These are phyloP conservation scores for Magnaporthales sp. DNA, from an alignment of 2,329 filamentous ascomycete genomes.

Conservation along the genomic window DNA sequence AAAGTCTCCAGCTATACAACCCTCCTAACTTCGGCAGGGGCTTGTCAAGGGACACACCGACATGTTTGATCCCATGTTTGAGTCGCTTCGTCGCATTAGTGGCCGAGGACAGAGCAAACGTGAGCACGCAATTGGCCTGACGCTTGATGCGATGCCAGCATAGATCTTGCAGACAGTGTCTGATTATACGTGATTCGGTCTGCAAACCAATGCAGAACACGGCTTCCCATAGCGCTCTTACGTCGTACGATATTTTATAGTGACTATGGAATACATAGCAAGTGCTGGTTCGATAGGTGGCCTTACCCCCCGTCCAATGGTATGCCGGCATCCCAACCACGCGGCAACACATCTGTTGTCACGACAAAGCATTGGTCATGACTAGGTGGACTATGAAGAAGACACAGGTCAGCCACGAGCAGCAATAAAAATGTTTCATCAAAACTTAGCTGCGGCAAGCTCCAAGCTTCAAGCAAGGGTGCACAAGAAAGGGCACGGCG, in stretches of 20 bases:
- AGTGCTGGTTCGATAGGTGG: background rate
- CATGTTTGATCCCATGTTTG: background rate
- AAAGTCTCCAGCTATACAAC: background rate
- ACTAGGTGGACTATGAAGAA: background rate
- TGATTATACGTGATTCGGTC: background rate
- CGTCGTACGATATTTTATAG: background rate
- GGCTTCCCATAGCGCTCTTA: background rate
- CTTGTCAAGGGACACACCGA: background rate
- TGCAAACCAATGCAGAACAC: background rate
- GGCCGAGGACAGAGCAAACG: background rate
- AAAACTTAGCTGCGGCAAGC: background rate
- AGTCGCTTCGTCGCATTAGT: background rate
- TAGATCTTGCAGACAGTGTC: background rate
- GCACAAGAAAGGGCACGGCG: background rate
- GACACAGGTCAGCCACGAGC: background rate
- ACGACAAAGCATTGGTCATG: background rate
- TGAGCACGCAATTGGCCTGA: background rate
- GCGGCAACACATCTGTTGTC: background rate
- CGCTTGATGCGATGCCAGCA: background rate
- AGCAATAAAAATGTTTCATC: background rate
- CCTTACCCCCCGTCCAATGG: background rate
- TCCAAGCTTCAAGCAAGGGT: background rate
- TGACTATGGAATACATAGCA: background rate
- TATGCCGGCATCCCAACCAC: background rate
- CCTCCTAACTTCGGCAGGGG: background rate